Base-by-base conservation (phyloP, 2,329 filamentous ascomycete genomes). In the Colletotrichum chrysophilum region DNA sequence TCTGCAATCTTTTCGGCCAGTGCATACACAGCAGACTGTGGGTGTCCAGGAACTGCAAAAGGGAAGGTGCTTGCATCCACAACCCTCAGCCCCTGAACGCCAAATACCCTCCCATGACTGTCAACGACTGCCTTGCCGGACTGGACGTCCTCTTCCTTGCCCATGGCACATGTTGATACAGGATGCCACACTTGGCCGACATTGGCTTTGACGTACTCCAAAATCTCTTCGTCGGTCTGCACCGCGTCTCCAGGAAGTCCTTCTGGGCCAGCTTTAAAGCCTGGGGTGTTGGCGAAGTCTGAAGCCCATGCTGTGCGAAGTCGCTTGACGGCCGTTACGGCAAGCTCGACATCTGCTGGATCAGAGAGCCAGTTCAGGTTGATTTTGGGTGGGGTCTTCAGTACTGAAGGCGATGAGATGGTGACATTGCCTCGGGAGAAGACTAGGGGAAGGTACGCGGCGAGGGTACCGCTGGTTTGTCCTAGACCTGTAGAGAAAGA, bases 101-200 rank as follows among this genome's bases (percentile, higher is more conserved):
- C 79, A 3, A 79, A 48, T 4, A 73, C 66, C 5, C 76, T 68
- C 13, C 74, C 66, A 10, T 48, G 26, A 6, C 52, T 66, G 79
- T 93, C 89, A n/a, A 93, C 81, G 0, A 92, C 90, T 2, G 89
- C 90, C 80, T 86, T 87, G 1, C 84, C 82, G 3, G n/a, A 32
- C 13, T n/a, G n/a, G 3, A 75, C 56, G 75, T 92, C 89, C 24
- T 83, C 83, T 32, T 88, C 85, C 5, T 85, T 84, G 3, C 91
- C 91, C 79, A 92, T 92, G 0, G 89, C 85, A 66, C 86, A 89
- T 1, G 89, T 90, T 64, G 88, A 89, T 0, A 86, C 88, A 1
- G 88, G 87, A 80, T 93, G 91, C 74, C 70, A 76, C 75, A 92
- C 90, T 0, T 89, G 89, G 82, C 87, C 89, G 2, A 86, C 84